Base-by-base conservation (phyloP, 1,284 basidiomycete genomes). In the Tranzscheliella williamsii region DNA sequence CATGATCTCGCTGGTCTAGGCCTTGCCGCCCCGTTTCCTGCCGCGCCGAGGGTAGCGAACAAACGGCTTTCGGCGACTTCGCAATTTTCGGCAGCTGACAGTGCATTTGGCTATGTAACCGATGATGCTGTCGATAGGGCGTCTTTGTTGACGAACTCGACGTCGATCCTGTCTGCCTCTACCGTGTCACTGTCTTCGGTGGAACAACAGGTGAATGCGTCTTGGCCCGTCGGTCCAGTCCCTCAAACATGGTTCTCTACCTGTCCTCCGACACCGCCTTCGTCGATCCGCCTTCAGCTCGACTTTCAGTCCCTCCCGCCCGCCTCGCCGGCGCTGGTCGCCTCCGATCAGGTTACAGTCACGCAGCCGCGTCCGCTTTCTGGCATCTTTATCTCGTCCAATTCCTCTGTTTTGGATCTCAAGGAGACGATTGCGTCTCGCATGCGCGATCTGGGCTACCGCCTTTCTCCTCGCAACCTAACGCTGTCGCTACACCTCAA, bases 321-420 rank as follows among this genome's bases (percentile, higher is more conserved):
- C 11, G 31, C 30, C 5, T 42, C 53, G n/a, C 38, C 42, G 2
- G 35, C 17, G 6, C 23, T 47, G 9, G n/a, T 27, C 11, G 26
- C 8, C 17, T 12, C n/a, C 24, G 24, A 16, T 21, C 18, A 23
- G 23, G 18, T 7, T 13, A 16, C 33, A 8, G 26, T 23, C 9
- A 33, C 27, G 27, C 11, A 29, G n/a, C 27, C 27, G 9, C 27
- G 41, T 11, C 48, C 48, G 2, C 30, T 58, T 1, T 47, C 43
- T 4, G 41, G 48, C 24, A 47, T 58, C 41, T 58, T 58, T 13
- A 46, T 58, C 44, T 48, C 49, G 17, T 47, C 43, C 44, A 58
- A 52, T 41, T 52, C 45, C 12, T 52, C 48, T n/a, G 49, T 58
- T 4, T 43, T 58, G 12, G 55, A 58, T 6, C 55, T 58, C 41